A percentile compares a stretch with the other conserved stretches of the same genome.
phyloP scores from a whole-genome alignment of 139 green algal genomes.

The Chlamydomonas schloesseri region DNA sequence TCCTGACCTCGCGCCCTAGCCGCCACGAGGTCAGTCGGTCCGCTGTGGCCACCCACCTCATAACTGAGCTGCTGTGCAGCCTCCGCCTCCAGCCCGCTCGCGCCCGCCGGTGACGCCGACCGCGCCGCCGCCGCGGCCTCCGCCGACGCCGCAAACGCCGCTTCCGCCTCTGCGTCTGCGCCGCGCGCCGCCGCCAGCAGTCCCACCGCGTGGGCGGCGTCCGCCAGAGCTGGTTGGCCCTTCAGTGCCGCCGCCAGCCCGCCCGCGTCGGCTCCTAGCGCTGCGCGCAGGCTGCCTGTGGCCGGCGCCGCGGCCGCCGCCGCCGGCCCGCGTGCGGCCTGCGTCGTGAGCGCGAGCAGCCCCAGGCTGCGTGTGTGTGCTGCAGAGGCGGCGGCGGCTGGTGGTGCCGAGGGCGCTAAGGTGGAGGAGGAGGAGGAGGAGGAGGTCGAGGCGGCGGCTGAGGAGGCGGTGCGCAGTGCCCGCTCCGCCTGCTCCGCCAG shows the following conservation, averaged over 20 bases:
- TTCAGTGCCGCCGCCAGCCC: too few species aligned
- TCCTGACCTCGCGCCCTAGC: too few species aligned
- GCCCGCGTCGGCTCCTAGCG: too few species aligned
- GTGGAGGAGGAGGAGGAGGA: too few species aligned
- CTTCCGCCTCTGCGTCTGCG: background rate
- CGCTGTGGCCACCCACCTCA: too few species aligned
- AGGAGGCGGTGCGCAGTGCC: background rate
- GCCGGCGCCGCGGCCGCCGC: too few species aligned
- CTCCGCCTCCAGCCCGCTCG: background rate
- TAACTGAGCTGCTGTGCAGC: background rate
- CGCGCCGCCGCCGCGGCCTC: background rate
- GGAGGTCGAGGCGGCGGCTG: conserved; percentile 21
- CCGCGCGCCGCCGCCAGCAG: conserved; percentile 4
- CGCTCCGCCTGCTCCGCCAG: background rate
- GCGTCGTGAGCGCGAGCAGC: background rate
- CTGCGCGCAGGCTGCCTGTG: too few species aligned
- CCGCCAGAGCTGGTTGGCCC: background rate
- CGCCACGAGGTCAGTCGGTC: too few species aligned
- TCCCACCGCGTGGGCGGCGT: background rate
- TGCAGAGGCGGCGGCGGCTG: too few species aligned
- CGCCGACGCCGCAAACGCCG: background rate
- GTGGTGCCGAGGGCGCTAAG: background rate
- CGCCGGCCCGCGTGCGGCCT: too few species aligned
- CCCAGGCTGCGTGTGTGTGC: conserved; percentile 6
- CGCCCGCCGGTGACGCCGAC: background rate